Conservation (phyloP, 2,329 filamentous ascomycete species). For the Coniochaeta sp. region DNA sequence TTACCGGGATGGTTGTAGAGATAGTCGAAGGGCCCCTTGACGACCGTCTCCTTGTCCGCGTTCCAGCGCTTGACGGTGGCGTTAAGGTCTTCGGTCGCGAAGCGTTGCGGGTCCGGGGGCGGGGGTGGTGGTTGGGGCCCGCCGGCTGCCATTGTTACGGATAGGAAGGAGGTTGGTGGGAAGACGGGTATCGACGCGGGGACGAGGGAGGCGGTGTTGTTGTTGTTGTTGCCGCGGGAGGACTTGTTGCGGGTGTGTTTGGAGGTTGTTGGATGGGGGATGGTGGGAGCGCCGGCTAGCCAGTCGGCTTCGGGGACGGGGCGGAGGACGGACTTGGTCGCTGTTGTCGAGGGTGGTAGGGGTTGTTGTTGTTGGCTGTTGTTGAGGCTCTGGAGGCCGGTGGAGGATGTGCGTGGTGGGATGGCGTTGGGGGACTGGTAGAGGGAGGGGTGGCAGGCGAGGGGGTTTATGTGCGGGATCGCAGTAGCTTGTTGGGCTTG, state of each 20-base stretch:
- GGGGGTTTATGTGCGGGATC: not conserved
- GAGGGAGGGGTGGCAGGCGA: slow-evolving; percentile 13
- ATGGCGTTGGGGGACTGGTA: slow-evolving; percentile 56
- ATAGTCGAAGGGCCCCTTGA: slow-evolving; percentile 76
- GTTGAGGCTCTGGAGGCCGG: slow-evolving; percentile 30
- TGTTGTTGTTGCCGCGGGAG: no score
- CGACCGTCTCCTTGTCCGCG: slow-evolving; percentile 66
- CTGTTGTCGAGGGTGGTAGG: slow-evolving; percentile 18
- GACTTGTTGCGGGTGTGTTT: slow-evolving; percentile 7
- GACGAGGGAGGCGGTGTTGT: slow-evolving; percentile 20
- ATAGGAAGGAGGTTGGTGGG: slow-evolving; percentile 20
- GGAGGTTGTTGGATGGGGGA: slow-evolving; percentile 6
- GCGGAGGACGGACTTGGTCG: slow-evolving; percentile 35
- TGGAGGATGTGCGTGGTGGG: slow-evolving; percentile 67
- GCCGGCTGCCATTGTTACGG: slow-evolving; percentile 23
- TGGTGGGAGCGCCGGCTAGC: slow-evolving; percentile 33
- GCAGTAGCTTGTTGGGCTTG: no score
- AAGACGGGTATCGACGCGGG: no score
- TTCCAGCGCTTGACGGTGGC: slow-evolving; percentile 54
- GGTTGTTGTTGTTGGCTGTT: slow-evolving; percentile 6
- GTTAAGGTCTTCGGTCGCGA: slow-evolving; percentile 48
- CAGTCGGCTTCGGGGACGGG: slow-evolving; percentile 56
- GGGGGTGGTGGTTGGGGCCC: slow-evolving; percentile 20
- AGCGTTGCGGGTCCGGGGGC: slow-evolving; percentile 43
- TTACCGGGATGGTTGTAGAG: slow-evolving; percentile 74